Evolutionary conservation across 768 basidiomycete genomes (phyloP), one percentile per base, ranked within the genome.

Genomic region (Crepidotus variabilis): DNA sequence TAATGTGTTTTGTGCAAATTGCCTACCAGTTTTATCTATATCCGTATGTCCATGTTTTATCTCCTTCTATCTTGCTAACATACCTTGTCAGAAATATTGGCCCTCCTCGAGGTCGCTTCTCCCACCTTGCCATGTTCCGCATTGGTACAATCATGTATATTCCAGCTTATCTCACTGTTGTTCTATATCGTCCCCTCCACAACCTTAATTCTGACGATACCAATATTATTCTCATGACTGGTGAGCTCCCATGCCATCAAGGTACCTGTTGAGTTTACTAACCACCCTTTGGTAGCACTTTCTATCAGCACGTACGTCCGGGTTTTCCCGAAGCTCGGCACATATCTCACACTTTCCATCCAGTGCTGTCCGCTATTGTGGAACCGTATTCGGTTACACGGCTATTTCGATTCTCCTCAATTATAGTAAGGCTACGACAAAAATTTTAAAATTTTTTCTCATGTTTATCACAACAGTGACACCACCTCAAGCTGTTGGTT

Each of bases 1-100:
- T 96, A 55, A 96, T 97, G 94, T 95, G 92, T 70, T 78, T 94
- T n/a, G 90, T 86, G 58, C 94, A 95, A 69, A 90, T 97, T 51
- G 84, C 86, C 35, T 96, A 94, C 67, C 94, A 94, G 65, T 94
- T 93, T 67, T 85, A 92, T 66, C 79, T 92, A 34, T 94, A 94
- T 77, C 91, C 91, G 89, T 93, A 66, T 71, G 90, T n/a, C 78
- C 47, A 36, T 21, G 21, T 1, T 43, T 36, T 34, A 24, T 20
- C 52, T 46, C 51, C 43, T 32, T 39, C 48, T 43, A 20, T 50
- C 23, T 56, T 43, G 54, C 22, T 34, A 59, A n/a, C 20, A 21
- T 28, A 56, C 18, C 18, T 50, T 34, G 49, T 43, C 56, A 87
- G 86, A 58, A 88, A 88, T 67, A 83, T 88, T 60, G 87, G 87